Base-by-base conservation (phyloP, 2,329 filamentous ascomycete genomes). In the Monosporascus sp. region DNA sequence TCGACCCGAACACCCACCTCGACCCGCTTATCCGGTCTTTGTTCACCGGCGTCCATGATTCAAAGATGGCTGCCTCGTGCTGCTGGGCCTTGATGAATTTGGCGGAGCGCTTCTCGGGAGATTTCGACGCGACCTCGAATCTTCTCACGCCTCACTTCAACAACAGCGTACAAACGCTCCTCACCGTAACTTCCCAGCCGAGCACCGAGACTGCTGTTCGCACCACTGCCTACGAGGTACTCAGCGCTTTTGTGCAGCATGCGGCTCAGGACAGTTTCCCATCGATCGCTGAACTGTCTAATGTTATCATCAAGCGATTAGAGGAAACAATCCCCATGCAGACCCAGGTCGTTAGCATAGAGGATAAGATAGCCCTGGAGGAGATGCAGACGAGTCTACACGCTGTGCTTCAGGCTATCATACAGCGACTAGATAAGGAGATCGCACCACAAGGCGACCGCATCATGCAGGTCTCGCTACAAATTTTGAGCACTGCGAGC, bases 1-100 rank as follows among this genome's bases (percentile, higher is more conserved):
- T 99, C 66, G 93, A 99, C 69, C 88, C 91, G 41, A 78, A 82
- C 61, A 79, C 86, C 59, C 91, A 97, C 69, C 82, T 99, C 5
- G 88, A 91, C 59, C 84, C 88, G 20, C 79, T 99, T 58, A 93
- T 99, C 66, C 84, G 85, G 53, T 89, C 92, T 41, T 83, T 99
- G 9, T 99, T 99, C 77, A 85, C 86, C 62, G 94, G 93, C 49
- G 81, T 99, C 55, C 85, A 89, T 75, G 94, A 88, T 70, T 88
- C 91, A 56, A 97, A 96, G 83, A 99, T 99, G 86, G 94, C 93
- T 34, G 86, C 91, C 52, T 99, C 94, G 31, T 97, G 94, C 84
- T 99, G 94, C 77, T 97, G 95, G 94, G 92, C 94, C 34, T 77
- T 99, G 61, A 97, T 99, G 90, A 99, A 97, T 75, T 77, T 99